Evolutionary conservation across 345 rosid genomes (phyloP).

Genomic region (Zanthoxylum bungeanum): DNA sequence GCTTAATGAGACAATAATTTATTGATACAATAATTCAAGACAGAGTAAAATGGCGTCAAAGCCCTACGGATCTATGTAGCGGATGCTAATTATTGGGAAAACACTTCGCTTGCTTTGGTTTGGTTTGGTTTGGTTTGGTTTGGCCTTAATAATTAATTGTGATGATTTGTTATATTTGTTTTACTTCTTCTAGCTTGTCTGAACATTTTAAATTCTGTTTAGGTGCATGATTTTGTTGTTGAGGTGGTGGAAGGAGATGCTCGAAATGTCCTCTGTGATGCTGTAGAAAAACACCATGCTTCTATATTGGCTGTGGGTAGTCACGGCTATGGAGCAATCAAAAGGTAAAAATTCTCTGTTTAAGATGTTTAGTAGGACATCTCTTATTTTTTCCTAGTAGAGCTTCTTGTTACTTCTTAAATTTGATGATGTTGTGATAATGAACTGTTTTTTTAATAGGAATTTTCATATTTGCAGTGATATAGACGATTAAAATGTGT

Average conservation of each 20-base stretch:
- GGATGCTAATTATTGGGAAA: no score
- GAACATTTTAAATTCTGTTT: conserved; percentile 7
- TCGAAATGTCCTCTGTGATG: conserved; percentile 83
- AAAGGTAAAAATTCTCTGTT: conserved; percentile 50
- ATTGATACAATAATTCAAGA: no score
- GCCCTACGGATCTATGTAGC: no score
- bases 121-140: no score
- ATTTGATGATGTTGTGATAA: neutral
- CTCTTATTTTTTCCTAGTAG: neutral
- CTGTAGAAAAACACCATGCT: conserved; percentile 83
- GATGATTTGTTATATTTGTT: no score
- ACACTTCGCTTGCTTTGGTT: no score
- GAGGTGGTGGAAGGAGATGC: conserved; percentile 91
- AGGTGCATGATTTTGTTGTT: conserved; percentile 53
- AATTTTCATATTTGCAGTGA: neutral
- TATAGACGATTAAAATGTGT: neutral
- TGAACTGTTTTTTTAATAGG: neutral
- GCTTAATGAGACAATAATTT: no score
- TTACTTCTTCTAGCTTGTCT: conserved; percentile 4
- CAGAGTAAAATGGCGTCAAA: no score
- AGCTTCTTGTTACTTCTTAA: neutral
- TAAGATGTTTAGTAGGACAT: neutral
- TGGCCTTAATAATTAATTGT: no score
- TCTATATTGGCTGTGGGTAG: conserved; percentile 87
- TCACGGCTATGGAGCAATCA: conserved; percentile 96